phyloP scores from a whole-genome alignment of 75 land plant species.

The Picea sitchensis region DNA sequence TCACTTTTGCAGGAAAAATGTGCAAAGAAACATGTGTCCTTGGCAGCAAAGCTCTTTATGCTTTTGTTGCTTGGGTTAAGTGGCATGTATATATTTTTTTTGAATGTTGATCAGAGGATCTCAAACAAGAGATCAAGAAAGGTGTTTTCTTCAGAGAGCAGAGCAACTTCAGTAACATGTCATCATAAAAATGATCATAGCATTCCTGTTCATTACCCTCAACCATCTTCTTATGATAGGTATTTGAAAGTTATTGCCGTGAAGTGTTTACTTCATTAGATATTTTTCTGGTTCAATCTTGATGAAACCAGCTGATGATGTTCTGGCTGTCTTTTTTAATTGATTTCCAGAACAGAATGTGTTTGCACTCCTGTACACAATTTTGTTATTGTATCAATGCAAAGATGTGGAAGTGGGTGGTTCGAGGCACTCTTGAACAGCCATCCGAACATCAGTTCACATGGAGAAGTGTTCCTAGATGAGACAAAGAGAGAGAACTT shows the following conservation, averaged over 20 bases:
- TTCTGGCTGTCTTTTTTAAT: neutral
- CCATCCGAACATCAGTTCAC: slow-evolving; percentile 85
- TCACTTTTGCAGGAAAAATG: slow-evolving; percentile 4
- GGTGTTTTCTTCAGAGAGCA: neutral
- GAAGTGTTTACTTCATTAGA: slow-evolving; percentile 1
- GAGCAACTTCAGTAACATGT: neutral
- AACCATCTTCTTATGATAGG: slow-evolving; percentile 32
- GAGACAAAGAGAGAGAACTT: slow-evolving; percentile 58
- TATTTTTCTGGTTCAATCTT: slow-evolving; percentile 1
- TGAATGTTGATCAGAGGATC: slow-evolving; percentile 18
- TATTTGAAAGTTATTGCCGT: slow-evolving; percentile 5
- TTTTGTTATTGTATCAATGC: slow-evolving; percentile 83
- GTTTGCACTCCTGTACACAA: slow-evolving; percentile 72
- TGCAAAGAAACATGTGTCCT: neutral
- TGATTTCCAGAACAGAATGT: slow-evolving; percentile 62
- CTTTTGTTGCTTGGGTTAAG: slow-evolving; percentile 23
- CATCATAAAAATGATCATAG: slow-evolving; percentile 7
- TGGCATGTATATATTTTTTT: slow-evolving; percentile 28
- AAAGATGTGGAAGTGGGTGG: slow-evolving; percentile 96
- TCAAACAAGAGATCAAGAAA: slow-evolving; percentile 1
- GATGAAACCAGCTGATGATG: neutral
- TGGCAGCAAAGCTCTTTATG: slow-evolving; percentile 19
- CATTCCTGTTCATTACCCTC: slow-evolving; percentile 23
- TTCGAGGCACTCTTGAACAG: slow-evolving; percentile 89
- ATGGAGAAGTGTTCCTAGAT: slow-evolving; percentile 81